Base-by-base conservation (phyloP, 257 asterid genomes). In the Solanum tacnaense region DNA sequence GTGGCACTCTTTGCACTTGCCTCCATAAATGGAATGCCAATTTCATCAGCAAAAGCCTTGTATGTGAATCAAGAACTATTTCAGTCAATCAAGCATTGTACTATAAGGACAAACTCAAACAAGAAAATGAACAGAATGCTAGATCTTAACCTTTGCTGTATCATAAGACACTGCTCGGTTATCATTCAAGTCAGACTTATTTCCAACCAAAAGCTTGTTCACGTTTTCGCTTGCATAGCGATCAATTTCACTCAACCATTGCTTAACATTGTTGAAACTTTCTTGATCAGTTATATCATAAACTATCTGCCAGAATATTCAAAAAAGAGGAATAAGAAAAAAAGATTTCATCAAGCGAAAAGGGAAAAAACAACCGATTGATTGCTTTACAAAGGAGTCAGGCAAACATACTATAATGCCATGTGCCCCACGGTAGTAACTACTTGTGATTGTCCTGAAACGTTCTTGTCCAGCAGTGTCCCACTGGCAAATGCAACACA, bases 401-500 rank as follows among this genome's bases (percentile, higher is more conserved):
- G n/a, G 52, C 65, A 41, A 73, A 89, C 95, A 82, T 89, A 95
- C 98, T 85, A 95, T 95, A 78, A 95, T 95, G 90, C 98, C 98
- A 89, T 95, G 98, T 34, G 98, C 98, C 88, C 98, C 98, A 25
- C 98, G 97, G 91, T 95, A 95, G 91, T 95, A 95, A 94, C 98
- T 94, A 90, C 98, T 95, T 83, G 98, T 95, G 81, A 94, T 95
- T 23, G 98, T 95, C 89, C 98, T 91, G 92, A 95, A 95, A 21
- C 98, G 98, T 90, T 95, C 98, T 91, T 94, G 98, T 84, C 98
- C 98, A 68, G 98, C 98, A 67, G 98, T 95, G 89, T 95, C 98
- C 98, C 98, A 94, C 98, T 95, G 91, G 52, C 35, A 86, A 21
- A 70, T 86, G 65, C 21, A 71, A 58, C 39, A 86, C 36, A 60